Evolutionary conservation across 2,329 filamentous ascomycete species (phyloP).

Genomic region (Sarocladium strictum): DNA sequence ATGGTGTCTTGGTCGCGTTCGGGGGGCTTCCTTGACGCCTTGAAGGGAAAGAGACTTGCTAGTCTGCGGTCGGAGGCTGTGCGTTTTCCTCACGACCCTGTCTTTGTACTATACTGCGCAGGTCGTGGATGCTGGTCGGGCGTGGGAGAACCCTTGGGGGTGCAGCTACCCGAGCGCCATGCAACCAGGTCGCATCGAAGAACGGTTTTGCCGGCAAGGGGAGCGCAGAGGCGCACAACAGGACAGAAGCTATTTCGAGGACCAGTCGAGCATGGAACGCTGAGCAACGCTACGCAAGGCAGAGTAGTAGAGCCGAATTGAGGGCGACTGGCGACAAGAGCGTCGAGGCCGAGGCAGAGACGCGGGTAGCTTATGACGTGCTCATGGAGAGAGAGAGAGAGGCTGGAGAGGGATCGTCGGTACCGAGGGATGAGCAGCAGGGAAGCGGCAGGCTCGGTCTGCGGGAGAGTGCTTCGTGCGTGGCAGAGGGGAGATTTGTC

Average conservation of each 20-base stretch:
- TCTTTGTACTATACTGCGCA: too few relatives aligned
- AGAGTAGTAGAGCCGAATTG: slow-evolving; percentile 6
- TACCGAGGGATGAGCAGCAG: not conserved
- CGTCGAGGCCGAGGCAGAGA: not conserved
- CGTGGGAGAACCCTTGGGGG: slow-evolving; percentile 1
- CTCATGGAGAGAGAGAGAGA: not conserved
- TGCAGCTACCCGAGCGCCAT: slow-evolving; percentile 5
- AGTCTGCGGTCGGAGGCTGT: not conserved
- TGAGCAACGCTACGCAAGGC: slow-evolving; percentile 5
- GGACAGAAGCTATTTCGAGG: slow-evolving; percentile 3
- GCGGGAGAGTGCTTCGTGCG: not conserved
- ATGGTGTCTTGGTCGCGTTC: not conserved
- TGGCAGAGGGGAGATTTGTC: slow-evolving; percentile 7
- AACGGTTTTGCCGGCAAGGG: not conserved
- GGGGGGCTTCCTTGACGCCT: not conserved
- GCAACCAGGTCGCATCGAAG: slow-evolving; percentile 8
- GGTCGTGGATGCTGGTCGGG: not conserved
- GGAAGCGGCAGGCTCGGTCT: not conserved
- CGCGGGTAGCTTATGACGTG: slow-evolving; percentile 1
- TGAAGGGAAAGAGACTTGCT: not conserved
- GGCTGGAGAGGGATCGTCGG: slow-evolving; percentile 8
- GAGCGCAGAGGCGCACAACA: slow-evolving; percentile 5
- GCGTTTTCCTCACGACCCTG: not conserved
- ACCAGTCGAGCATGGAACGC: not conserved
- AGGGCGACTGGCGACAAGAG: not conserved